Percentiles rank a stretch among this genome's conserved stretches.
phyloP scores from a whole-genome alignment of 768 basidiomycete species.

The Dacryopinax primogenitus region DNA sequence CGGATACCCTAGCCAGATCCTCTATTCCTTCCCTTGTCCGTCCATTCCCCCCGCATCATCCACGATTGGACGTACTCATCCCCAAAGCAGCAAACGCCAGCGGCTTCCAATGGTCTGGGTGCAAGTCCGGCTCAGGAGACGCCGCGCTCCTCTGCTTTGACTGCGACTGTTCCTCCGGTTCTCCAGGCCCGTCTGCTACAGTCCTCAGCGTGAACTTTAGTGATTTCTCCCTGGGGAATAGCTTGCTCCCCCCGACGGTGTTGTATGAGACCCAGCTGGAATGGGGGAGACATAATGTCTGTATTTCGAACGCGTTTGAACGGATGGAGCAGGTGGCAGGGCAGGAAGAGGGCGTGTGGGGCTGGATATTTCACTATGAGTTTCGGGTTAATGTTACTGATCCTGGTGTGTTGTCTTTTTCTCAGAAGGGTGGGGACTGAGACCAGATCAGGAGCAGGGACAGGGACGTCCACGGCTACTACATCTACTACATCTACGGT shows the following conservation, averaged over 20 bases:
- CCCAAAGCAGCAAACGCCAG: not conserved
- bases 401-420: not conserved
- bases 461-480: not conserved
- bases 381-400: not conserved
- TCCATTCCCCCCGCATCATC: not conserved
- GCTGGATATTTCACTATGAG: not conserved
- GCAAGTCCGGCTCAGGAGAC: not conserved
- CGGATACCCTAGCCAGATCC: not conserved
- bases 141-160: not conserved
- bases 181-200: not conserved
- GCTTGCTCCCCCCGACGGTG: not conserved
- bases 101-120: not conserved
- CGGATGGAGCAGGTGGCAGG: not conserved
- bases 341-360: not conserved
- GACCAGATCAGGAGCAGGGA: not conserved
- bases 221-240: not conserved
- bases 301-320: not conserved
- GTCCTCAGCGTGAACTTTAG: not conserved
- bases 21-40: not conserved
- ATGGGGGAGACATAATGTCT: not conserved
- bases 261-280: not conserved
- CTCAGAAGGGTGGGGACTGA: not conserved
- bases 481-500: not conserved
- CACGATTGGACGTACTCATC: not conserved
- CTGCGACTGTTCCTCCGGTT: not conserved